Conservation (phyloP, 179 eudicot genomes). For the Beta lomatogona region DNA sequence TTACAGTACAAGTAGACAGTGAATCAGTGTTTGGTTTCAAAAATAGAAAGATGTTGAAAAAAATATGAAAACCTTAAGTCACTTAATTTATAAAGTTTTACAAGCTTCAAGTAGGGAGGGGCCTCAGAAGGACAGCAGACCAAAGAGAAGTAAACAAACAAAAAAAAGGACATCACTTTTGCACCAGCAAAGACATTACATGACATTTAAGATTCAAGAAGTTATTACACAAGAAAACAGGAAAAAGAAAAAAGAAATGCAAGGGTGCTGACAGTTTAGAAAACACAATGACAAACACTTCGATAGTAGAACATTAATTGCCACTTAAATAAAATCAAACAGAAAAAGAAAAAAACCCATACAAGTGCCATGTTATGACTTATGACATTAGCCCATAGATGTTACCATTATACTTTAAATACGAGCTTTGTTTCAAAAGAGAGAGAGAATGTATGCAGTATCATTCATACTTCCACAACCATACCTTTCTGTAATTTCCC, state of each 20-base stretch:
- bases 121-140: too few species aligned
- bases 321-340: background rate
- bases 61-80: background rate
- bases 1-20: background rate
- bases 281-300: background rate
- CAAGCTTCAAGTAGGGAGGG: background rate
- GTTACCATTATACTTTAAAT: background rate
- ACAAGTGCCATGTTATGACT: background rate
- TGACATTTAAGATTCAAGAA: background rate
- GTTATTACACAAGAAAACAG: too few species aligned
- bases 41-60: background rate
- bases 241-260: too few species aligned
- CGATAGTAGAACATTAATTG: background rate
- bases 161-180: background rate
- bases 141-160: too few species aligned
- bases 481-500: constrained; percentile 72
- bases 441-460: background rate
- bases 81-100: background rate
- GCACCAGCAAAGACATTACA: background rate
- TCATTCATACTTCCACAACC: background rate
- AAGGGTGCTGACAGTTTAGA: too few species aligned
- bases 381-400: background rate
- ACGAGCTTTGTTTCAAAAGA: background rate
- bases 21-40: background rate
- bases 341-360: background rate